Evolutionary conservation across 75 land plant species (phyloP).

Genomic region (Larix kaempferi): DNA sequence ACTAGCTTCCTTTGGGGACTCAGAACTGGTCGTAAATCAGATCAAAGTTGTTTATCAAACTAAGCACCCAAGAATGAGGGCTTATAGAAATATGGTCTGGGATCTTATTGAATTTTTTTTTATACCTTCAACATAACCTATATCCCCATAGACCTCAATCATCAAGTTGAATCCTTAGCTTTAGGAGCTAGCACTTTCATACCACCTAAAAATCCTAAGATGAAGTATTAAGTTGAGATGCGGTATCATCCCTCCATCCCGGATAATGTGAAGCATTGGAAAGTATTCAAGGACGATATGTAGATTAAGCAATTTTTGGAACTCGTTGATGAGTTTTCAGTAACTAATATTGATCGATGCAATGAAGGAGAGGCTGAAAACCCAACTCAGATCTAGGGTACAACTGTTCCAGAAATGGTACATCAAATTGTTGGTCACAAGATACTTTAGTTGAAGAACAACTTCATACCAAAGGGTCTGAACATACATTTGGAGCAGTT

Average conservation of each 20-base stretch:
- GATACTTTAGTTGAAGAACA: too few species aligned
- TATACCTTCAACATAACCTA: neutral
- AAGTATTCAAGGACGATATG: too few species aligned
- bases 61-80: neutral
- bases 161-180: neutral
- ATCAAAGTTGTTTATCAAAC: neutral
- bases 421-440: too few species aligned
- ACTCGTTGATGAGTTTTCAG: too few species aligned
- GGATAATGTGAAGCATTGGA: too few species aligned
- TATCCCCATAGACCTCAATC: neutral
- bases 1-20: neutral
- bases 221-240: neutral
- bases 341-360: fast-evolving
- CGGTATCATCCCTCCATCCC: neutral
- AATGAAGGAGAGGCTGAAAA: too few species aligned
- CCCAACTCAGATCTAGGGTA: too few species aligned
- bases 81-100: neutral
- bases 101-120: neutral
- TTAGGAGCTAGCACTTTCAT: neutral
- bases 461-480: neutral
- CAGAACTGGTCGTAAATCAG: neutral
- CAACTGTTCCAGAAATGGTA: too few species aligned
- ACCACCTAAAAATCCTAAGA: too few species aligned
- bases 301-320: too few species aligned
- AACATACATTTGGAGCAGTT: neutral